phyloP scores from a whole-genome alignment of 2,329 filamentous ascomycete genomes.

The Aspergillus clavatus region DNA sequence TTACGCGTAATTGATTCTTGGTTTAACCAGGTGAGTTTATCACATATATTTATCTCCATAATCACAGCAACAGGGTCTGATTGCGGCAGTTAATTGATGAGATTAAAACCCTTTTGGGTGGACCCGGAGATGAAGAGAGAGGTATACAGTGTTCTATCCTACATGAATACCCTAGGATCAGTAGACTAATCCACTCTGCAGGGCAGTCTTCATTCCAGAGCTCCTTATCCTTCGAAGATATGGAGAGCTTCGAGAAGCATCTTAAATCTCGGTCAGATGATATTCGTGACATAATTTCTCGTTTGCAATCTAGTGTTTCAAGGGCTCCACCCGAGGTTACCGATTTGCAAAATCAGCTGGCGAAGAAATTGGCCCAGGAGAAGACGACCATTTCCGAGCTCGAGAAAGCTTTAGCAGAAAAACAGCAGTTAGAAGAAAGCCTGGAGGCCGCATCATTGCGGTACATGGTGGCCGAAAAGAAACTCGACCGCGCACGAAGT shows the following conservation, averaged over 20 bases:
- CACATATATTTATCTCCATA: neutral
- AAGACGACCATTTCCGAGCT: slow-evolving; percentile 75
- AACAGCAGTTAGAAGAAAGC: slow-evolving; percentile 78
- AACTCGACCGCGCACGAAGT: slow-evolving; percentile 83
- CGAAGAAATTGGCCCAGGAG: slow-evolving; percentile 69
- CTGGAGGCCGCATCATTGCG: slow-evolving; percentile 83
- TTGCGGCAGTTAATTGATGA: slow-evolving; percentile 43
- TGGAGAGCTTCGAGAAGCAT: slow-evolving; percentile 68
- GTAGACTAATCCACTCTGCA: slow-evolving; percentile 7
- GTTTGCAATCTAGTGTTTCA: slow-evolving; percentile 53
- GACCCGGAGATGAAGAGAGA: slow-evolving; percentile 24
- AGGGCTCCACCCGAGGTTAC: slow-evolving; percentile 61
- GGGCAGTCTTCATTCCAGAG: slow-evolving; percentile 44
- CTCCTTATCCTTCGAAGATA: slow-evolving; percentile 52
- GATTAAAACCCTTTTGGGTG: slow-evolving; percentile 40
- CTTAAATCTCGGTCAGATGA: slow-evolving; percentile 68
- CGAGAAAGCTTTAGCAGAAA: slow-evolving; percentile 70
- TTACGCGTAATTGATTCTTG: slow-evolving; percentile 84
- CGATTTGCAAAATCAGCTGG: slow-evolving; percentile 69
- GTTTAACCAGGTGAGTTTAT: slow-evolving; percentile 75
- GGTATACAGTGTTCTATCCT: slow-evolving; percentile 18
- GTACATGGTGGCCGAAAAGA: slow-evolving; percentile 94
- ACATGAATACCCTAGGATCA: neutral
- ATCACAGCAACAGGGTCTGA: slow-evolving; percentile 13
- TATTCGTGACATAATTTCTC: slow-evolving; percentile 69